phyloP scores from a whole-genome alignment of 148 eudicot species.

The Talinum fruticosum region DNA sequence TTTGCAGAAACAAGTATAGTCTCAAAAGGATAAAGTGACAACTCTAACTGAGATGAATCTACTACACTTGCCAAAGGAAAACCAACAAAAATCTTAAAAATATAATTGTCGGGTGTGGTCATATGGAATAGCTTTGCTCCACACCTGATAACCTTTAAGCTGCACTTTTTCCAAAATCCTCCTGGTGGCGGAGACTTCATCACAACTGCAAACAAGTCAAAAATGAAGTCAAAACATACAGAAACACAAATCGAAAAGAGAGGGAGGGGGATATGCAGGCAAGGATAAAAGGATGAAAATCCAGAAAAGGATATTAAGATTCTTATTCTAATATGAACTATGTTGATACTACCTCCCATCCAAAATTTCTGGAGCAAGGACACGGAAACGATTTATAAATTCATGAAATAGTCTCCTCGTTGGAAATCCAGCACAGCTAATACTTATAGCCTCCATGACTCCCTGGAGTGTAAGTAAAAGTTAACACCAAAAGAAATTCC shows the following conservation, averaged over 20 bases:
- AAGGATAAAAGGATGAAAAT: neutral
- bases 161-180: conserved; percentile 62
- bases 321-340: neutral
- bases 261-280: neutral
- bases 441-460: conserved; percentile 98
- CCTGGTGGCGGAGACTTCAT: conserved; percentile 63
- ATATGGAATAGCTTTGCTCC: neutral
- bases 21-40: neutral
- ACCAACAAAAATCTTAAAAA: neutral
- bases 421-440: conserved; percentile 96
- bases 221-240: conserved; percentile 16
- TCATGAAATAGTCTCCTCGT: conserved; percentile 80
- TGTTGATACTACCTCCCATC: conserved; percentile 55
- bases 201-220: conserved; percentile 36
- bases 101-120: neutral
- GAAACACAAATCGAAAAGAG: neutral
- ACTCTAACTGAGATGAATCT: neutral
- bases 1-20: neutral
- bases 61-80: neutral
- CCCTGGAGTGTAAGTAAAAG: conserved; percentile 50
- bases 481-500: conserved; percentile 3
- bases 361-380: conserved; percentile 70
- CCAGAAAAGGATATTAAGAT: neutral
- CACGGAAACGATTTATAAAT: conserved; percentile 62
- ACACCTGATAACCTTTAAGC: conserved; percentile 88